Evolutionary conservation across 345 rosid species (phyloP).

Genomic region (Rhizophora mangle): DNA sequence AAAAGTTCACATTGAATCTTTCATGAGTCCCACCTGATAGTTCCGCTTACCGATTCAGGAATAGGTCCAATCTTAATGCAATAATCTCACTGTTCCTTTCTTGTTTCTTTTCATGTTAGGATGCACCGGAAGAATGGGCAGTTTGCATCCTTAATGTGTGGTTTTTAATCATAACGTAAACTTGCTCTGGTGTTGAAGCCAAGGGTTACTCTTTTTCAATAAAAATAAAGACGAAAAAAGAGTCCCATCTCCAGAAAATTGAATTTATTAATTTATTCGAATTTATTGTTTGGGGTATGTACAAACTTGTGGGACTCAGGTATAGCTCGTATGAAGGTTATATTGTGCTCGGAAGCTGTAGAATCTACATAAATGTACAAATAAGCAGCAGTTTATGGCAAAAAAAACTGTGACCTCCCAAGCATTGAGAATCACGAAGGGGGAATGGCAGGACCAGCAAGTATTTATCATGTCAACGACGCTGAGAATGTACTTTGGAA

Average conservation of each 20-base stretch:
- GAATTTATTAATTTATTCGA: background rate
- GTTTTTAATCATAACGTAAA: no score
- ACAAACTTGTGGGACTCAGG: slow-evolving; percentile 26
- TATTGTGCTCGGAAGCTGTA: slow-evolving; percentile 9
- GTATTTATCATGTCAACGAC: no score
- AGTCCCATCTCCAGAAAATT: no score
- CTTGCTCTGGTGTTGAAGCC: no score
- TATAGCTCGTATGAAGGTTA: slow-evolving; percentile 12
- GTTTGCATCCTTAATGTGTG: slow-evolving; percentile 43
- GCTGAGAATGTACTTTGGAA: background rate
- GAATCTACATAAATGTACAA: slow-evolving; percentile 27
- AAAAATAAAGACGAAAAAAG: no score
- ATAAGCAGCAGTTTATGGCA: background rate
- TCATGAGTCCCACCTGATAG: no score
- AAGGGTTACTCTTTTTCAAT: no score
- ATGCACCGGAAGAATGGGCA: slow-evolving; percentile 81
- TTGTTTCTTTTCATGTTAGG: slow-evolving; percentile 35
- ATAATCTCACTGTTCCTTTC: background rate
- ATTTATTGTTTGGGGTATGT: slow-evolving; percentile 11
- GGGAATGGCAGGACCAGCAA: background rate
- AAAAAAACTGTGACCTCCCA: background rate
- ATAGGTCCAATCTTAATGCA: no score
- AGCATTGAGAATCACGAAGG: background rate
- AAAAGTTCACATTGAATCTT: no score
- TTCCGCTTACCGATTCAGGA: no score